Conservation (phyloP, 768 basidiomycete species). For the Lentinula sp. region DNA sequence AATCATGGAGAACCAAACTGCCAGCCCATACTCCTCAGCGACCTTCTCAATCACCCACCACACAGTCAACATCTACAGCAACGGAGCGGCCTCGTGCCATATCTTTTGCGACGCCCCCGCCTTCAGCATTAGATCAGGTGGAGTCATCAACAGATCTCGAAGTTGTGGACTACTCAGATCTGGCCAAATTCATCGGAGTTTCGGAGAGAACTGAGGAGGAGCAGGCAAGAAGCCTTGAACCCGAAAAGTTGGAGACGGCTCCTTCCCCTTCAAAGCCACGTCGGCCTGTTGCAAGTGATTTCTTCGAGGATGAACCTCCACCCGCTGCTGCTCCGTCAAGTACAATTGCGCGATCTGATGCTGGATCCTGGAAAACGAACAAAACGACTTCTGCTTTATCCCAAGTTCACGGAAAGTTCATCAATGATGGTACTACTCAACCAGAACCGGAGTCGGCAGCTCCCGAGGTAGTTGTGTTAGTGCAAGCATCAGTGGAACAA, state of each 20-base stretch:
- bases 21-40: slow-evolving; percentile 25
- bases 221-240: slow-evolving; percentile 14
- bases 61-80: slow-evolving; percentile 11
- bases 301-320: slow-evolving; percentile 49
- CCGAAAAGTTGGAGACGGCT: slow-evolving; percentile 14
- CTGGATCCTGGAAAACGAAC: slow-evolving; percentile 40
- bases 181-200: slow-evolving; percentile 61
- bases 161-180: slow-evolving; percentile 75
- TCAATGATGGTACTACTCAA: neutral
- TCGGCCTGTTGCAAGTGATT: slow-evolving; percentile 62
- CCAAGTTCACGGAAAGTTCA: neutral
- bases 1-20: slow-evolving; percentile 64
- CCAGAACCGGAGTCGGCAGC: neutral
- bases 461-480: slow-evolving; percentile 4
- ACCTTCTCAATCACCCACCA: slow-evolving; percentile 19
- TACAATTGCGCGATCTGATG: slow-evolving; percentile 21
- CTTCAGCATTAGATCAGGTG: slow-evolving; percentile 33
- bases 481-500: slow-evolving; percentile 9
- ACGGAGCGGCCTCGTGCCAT: slow-evolving; percentile 16
- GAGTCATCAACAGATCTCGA: slow-evolving; percentile 56
- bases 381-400: neutral
- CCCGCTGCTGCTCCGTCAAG: slow-evolving; percentile 2
- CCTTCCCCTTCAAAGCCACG: slow-evolving; percentile 13
- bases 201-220: neutral
- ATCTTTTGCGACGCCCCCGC: slow-evolving; percentile 25